These are phyloP conservation scores for Saitozyma sp. DNA, from an alignment of 768 basidiomycete species.

Conservation along the genomic window DNA sequence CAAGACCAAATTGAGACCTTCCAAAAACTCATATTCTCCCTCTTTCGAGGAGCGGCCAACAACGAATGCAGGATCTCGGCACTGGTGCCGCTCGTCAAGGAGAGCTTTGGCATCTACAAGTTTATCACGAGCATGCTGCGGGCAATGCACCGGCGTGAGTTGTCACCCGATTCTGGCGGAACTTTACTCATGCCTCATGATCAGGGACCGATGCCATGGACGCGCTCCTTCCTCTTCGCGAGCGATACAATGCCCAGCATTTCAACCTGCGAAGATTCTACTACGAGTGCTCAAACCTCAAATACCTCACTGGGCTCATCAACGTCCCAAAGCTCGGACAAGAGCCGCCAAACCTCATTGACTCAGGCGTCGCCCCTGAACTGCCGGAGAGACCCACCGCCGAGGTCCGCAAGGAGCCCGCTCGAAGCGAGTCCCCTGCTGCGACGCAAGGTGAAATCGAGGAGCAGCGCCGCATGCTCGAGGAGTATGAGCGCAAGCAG, in stretches of 20 bases:
- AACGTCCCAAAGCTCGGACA: constrained; percentile 97
- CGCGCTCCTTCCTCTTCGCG: constrained; percentile 80
- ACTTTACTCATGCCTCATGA: background rate
- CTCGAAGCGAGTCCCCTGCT: constrained; percentile 64
- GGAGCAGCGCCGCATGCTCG: constrained; percentile 90
- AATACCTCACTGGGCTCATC: constrained; percentile 94
- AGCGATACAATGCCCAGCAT: constrained; percentile 87
- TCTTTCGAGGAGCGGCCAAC: constrained; percentile 84
- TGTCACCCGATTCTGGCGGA: constrained; percentile 1
- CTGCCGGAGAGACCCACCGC: constrained; percentile 69
- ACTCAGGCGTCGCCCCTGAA: constrained; percentile 77
- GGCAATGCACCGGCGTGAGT: constrained; percentile 88
- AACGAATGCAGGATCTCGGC: constrained; percentile 98
- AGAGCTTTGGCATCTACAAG: constrained; percentile 98
- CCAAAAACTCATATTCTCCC: constrained; percentile 94
- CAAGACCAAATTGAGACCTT: constrained; percentile 99
- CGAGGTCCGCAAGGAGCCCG: constrained; percentile 55
- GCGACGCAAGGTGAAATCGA: constrained; percentile 70
- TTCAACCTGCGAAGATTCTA: constrained; percentile 94
- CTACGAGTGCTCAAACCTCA: constrained; percentile 98
- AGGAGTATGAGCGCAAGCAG: constrained; percentile 95
- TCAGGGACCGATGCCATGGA: constrained; percentile 86
- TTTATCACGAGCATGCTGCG: constrained; percentile 99
- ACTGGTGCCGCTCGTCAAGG: constrained; percentile 94
- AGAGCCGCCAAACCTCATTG: constrained; percentile 95